phyloP scores from a whole-genome alignment of 1,284 basidiomycete species.

The Vanrija sp. region DNA sequence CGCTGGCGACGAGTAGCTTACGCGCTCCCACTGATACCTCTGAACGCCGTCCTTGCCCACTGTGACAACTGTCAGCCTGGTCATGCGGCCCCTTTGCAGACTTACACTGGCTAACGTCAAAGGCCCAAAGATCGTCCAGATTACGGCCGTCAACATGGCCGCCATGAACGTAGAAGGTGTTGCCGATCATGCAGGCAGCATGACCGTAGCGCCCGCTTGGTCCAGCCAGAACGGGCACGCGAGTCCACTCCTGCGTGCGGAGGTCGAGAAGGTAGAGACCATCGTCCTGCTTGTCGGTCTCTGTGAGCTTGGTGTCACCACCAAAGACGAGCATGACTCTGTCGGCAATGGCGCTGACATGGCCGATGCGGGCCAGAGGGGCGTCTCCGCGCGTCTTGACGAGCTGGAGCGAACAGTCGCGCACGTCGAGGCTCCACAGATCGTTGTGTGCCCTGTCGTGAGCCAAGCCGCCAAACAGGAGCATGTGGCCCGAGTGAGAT shows the following conservation, averaged over 20 bases:
- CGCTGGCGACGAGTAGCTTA: conserved; percentile 11
- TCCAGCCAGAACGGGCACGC: conserved; percentile 65
- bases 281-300: conserved; percentile 83
- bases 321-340: conserved; percentile 98
- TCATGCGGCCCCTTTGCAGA: conserved; percentile 8
- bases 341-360: conserved; percentile 91
- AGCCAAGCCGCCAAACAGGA: conserved; percentile 95
- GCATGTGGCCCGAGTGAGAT: conserved; percentile 79
- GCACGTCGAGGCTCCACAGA: conserved; percentile 81
- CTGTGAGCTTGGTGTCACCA: conserved; percentile 79
- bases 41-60: conserved; percentile 15
- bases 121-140: conserved; percentile 93
- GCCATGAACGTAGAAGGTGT: conserved; percentile 91
- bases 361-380: conserved; percentile 86
- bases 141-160: conserved; percentile 96
- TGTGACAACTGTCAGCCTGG: neutral
- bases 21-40: conserved; percentile 64
- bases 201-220: conserved; percentile 94
- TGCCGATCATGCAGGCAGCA: conserved; percentile 86
- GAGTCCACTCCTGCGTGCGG: conserved; percentile 93
- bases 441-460: conserved; percentile 89
- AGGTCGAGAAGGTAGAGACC: conserved; percentile 93
- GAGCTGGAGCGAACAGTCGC: conserved; percentile 70
- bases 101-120: conserved; percentile 90
- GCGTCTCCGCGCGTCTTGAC: conserved; percentile 85